phyloP scores from a whole-genome alignment of 495 filamentous ascomycete genomes.

The Hypomontagnella monticulosa region DNA sequence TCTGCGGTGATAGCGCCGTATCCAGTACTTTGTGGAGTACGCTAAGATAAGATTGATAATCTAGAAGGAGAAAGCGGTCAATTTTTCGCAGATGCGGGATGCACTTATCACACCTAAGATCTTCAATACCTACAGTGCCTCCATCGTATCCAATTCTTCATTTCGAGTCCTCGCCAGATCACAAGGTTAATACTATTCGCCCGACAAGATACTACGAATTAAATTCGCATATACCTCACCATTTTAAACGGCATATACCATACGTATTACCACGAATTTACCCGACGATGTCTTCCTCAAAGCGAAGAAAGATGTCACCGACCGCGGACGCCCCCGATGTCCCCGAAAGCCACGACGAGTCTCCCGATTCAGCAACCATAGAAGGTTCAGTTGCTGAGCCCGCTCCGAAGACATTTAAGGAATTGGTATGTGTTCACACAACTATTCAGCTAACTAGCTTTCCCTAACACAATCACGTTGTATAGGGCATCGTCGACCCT shows the following conservation, averaged over 20 bases:
- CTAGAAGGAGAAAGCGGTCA: slow-evolving; percentile 33
- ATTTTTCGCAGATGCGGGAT: slow-evolving; percentile 32
- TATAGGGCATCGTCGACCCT: slow-evolving; percentile 80
- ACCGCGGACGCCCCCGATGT: slow-evolving; percentile 8
- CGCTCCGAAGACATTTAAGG: slow-evolving; percentile 76
- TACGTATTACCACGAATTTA: not conserved
- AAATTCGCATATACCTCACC: not conserved
- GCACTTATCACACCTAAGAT: slow-evolving; percentile 1
- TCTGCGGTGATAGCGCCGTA: not conserved
- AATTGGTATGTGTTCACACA: slow-evolving; percentile 61
- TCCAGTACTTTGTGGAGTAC: slow-evolving; percentile 17
- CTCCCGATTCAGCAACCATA: slow-evolving; percentile 28
- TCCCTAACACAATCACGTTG: slow-evolving; percentile 9
- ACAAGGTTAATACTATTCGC: not conserved
- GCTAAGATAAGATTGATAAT: slow-evolving; percentile 21
- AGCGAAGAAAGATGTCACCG: slow-evolving; percentile 39
- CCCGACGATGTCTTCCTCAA: slow-evolving; percentile 30
- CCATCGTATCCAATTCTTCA: slow-evolving; percentile 1
- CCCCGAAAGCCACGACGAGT: slow-evolving; percentile 18
- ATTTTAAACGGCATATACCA: not conserved
- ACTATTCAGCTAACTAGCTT: not conserved
- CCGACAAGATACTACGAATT: too few species aligned
- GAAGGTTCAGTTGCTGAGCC: slow-evolving; percentile 37
- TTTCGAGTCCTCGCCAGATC: too few species aligned
- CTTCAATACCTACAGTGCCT: slow-evolving; percentile 5